A percentile compares a stretch with the other conserved stretches of the same genome.
phyloP scores from a whole-genome alignment of 192 early-diverging fungal genomes.

The Lunasporangiospora selenospora region DNA sequence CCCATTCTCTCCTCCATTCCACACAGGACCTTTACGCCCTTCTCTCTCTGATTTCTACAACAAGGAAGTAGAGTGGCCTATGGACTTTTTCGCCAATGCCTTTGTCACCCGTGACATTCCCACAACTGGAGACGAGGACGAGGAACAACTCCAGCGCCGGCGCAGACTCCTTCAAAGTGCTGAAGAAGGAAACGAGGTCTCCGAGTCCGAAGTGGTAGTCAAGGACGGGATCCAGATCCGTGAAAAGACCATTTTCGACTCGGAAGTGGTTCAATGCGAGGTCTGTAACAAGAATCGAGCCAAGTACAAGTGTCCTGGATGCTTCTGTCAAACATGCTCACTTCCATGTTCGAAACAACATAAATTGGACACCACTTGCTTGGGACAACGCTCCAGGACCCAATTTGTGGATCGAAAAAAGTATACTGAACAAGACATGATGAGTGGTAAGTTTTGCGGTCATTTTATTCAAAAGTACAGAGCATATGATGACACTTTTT shows the following conservation, averaged over 20 bases:
- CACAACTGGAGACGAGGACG: neutral
- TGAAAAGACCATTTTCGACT: constrained; percentile 5
- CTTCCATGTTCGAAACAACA: constrained; percentile 70
- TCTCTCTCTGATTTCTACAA: neutral
- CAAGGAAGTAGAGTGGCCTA: no score
- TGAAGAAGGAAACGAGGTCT: no score
- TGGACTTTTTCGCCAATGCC: constrained; percentile 47
- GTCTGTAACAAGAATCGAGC: constrained; percentile 47
- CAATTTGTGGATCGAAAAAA: constrained; percentile 64
- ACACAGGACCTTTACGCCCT: neutral
- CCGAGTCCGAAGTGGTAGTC: constrained; percentile 18
- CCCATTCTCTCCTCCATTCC: neutral
- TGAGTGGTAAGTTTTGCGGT: constrained; percentile 61
- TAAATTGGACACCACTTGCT: constrained; percentile 63
- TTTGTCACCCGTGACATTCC: constrained; percentile 28
- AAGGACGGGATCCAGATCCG: constrained; percentile 46
- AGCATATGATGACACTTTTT: constrained; percentile 49
- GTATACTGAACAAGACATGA: constrained; percentile 69
- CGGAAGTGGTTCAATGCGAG: constrained; percentile 52
- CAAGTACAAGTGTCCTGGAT: constrained; percentile 80
- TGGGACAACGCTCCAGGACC: constrained; percentile 66
- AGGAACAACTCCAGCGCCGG: no score
- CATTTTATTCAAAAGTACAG: constrained; percentile 6
- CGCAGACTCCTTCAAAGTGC: no score
- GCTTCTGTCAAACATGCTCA: constrained; percentile 67